Evolutionary conservation across 225 moss, liverwort and hornwort genomes (phyloP), one percentile per base, ranked within the genome.

Genomic region (Pleurozium schreberi): DNA sequence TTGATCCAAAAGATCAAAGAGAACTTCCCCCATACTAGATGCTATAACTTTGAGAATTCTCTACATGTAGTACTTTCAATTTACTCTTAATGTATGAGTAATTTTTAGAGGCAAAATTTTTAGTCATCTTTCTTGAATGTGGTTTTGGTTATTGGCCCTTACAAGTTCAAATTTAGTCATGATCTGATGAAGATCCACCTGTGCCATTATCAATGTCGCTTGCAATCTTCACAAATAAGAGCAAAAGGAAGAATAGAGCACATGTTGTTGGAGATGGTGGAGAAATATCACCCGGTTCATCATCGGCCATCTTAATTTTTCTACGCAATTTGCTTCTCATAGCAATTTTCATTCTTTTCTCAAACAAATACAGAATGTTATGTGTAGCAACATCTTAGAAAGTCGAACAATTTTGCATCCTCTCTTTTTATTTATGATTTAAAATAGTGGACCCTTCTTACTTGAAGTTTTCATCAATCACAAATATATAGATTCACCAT

Each of bases 151-250:
- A 26, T 31, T 31, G 8, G 19, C 0, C 0, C 9, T 59, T 31
- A 31, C 1, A 9, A 47, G 3, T 85, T 1, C 47, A 36, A 73
- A 27, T 55, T 87, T 60, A 88, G 21, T 91, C 75, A 30, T n/a
- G 77, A 49, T 88, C 45, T 18, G 71, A 59, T 8, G 93, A 57
- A 92, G 92, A 60, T 47, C 66, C 70, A 18, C 27, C 5, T 14
- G 63, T 7, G 38, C 11, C 18, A 1, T 90, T 90, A 65, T 92
- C 93, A 57, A 89, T 68, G 52, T 91, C 93, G 2, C 92, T 88
- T 69, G 93, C 92, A 26, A 93, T 88, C 86, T 91, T 93, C 12
- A 93, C 92, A 64, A 93, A 93, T 73, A 92, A 30, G 61, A 93
- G 92, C 47, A 92, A 64, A 66, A 93, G 89, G 81, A 93, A 93